These are phyloP conservation scores for Lipomyces anomalus DNA, from an alignment of 805 yeast genomes.

Conservation along the genomic window DNA sequence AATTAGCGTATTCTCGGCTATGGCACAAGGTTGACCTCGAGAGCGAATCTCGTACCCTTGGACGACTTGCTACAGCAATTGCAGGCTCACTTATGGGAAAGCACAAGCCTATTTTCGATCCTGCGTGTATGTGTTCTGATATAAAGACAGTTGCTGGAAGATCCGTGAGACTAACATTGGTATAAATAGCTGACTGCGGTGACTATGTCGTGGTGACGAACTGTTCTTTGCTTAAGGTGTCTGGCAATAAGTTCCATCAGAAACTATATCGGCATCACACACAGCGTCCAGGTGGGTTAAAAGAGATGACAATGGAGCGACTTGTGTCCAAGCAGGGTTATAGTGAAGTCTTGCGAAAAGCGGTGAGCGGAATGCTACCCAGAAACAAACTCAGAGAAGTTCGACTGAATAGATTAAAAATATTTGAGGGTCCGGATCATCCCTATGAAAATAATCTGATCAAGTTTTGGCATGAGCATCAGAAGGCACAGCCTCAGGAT, in stretches of 20 bases:
- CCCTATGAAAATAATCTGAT: constrained; percentile 79
- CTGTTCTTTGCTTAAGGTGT: constrained; percentile 70
- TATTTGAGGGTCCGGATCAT: constrained; percentile 80
- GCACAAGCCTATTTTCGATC: constrained; percentile 86
- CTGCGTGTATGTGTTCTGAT: constrained; percentile 32
- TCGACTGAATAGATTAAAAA: constrained; percentile 77
- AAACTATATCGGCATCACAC: constrained; percentile 88
- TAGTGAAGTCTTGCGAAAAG: constrained; percentile 76
- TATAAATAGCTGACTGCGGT: constrained; percentile 62
- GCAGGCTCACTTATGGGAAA: constrained; percentile 92
- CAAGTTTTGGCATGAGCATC: constrained; percentile 16
- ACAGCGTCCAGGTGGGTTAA: constrained; percentile 76
- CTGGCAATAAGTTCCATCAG: constrained; percentile 77
- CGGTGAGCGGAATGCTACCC: constrained; percentile 95
- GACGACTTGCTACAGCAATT: constrained; percentile 84
- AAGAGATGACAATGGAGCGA: constrained; percentile 73
- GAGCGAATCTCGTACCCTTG: constrained; percentile 75
- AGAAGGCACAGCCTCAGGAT: neutral
- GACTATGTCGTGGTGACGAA: constrained; percentile 97
- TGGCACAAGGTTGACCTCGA: constrained; percentile 97
- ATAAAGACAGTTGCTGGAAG: constrained; percentile 20
- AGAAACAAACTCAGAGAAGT: constrained; percentile 75
- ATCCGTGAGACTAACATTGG: no score
- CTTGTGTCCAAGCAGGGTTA: constrained; percentile 74
- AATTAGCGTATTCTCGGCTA: constrained; percentile 69